A percentile compares a stretch with the other conserved stretches of the same genome.
phyloP scores from a whole-genome alignment of 1,139 yeast genomes.

The Debaryomyces sp. region DNA sequence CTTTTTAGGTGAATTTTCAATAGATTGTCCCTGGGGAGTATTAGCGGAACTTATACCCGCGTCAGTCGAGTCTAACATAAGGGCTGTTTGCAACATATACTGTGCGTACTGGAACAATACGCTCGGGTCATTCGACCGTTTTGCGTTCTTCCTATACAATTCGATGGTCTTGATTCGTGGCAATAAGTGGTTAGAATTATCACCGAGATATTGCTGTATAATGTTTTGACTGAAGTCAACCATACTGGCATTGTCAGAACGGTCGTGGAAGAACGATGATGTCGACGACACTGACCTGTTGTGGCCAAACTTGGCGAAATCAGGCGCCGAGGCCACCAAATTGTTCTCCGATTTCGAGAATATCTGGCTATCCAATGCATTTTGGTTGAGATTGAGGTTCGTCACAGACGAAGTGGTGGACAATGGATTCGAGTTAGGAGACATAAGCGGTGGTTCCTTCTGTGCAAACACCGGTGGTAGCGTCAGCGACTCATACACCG shows the following conservation, averaged over 20 bases:
- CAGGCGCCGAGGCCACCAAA: conserved; percentile 21
- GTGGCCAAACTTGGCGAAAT: conserved; percentile 27
- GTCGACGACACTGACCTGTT: conserved; percentile 43
- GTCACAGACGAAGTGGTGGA: conserved; percentile 45
- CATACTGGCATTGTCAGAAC: conserved; percentile 37
- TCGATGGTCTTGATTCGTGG: conserved; percentile 88
- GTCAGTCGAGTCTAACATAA: conserved; percentile 48
- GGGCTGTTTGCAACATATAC: conserved; percentile 84
- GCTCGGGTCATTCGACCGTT: conserved; percentile 81
- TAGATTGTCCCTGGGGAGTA: conserved; percentile 3
- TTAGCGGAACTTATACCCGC: conserved; percentile 8
- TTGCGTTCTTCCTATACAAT: conserved; percentile 82
- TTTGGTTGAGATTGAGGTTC: conserved; percentile 31
- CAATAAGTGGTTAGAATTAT: conserved; percentile 53
- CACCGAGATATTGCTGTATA: conserved; percentile 57
- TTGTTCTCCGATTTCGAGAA: conserved; percentile 36
- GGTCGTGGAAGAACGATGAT: conserved; percentile 41
- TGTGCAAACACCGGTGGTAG: conserved; percentile 23
- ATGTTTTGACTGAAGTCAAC: conserved; percentile 46
- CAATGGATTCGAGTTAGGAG: conserved; percentile 36
- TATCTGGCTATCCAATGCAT: conserved; percentile 7
- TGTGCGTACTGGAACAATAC: conserved; percentile 90
- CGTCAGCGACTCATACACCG: conserved; percentile 18
- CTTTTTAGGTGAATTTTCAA: conserved; percentile 31
- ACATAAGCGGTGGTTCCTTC: conserved; percentile 14